phyloP scores from a whole-genome alignment of 768 basidiomycete species.

The Hypsizygus marmoreus region DNA sequence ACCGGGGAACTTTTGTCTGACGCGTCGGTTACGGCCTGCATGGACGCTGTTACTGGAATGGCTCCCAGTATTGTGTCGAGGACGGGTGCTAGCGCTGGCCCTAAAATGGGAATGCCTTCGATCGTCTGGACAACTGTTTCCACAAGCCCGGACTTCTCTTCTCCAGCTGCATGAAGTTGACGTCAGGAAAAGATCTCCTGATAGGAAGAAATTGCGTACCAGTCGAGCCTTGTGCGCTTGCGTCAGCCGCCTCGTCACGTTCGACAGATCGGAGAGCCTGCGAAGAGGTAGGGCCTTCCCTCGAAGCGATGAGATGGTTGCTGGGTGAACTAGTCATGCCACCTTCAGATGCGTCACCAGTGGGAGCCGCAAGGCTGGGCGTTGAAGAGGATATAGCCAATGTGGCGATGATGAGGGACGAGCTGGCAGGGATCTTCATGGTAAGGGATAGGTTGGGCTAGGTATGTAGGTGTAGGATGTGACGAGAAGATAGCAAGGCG shows the following conservation, averaged over 20 bases:
- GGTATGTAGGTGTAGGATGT: conserved; percentile 16
- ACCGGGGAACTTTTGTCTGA: neutral
- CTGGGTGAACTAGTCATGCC: conserved; percentile 26
- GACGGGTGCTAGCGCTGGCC: neutral
- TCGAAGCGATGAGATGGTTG: conserved; percentile 18
- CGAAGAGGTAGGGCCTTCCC: conserved; percentile 11
- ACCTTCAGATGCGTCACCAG: conserved; percentile 30
- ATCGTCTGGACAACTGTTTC: neutral
- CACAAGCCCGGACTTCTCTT: too few relatives aligned
- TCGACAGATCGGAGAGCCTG: conserved; percentile 11
- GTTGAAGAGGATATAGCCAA: conserved; percentile 55
- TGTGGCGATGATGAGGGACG: conserved; percentile 48
- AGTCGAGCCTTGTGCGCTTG: conserved; percentile 1
- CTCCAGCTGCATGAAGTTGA: neutral
- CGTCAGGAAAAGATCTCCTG: neutral
- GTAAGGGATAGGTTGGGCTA: conserved; percentile 17
- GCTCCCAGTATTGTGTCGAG: neutral
- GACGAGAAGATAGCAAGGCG: conserved; percentile 7
- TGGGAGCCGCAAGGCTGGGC: conserved; percentile 45
- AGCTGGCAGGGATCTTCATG: conserved; percentile 51
- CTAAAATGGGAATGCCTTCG: neutral
- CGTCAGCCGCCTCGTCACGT: conserved; percentile 10
- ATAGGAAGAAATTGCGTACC: neutral
- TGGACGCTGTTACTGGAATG: neutral
- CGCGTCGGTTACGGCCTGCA: neutral